A percentile compares a stretch with the other conserved stretches of the same genome.
phyloP scores from a whole-genome alignment of 129 eudicot species.

The Flaveria brownii region DNA sequence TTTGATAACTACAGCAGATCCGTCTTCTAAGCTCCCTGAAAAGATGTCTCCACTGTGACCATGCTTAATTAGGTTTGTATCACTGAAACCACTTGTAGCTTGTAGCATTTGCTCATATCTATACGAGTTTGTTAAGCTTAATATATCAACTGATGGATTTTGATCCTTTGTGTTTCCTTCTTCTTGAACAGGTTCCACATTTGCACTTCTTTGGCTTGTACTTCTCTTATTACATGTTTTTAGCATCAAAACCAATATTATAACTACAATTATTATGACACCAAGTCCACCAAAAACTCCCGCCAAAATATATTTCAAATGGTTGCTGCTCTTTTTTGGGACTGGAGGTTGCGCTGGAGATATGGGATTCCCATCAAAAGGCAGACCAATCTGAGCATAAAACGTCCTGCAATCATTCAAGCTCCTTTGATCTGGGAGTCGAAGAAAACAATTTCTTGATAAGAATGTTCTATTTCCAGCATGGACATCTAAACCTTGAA shows the following conservation, averaged over 20 bases:
- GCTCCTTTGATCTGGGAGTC: conserved; percentile 48
- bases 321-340: conserved; percentile 36
- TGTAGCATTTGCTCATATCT: conserved; percentile 56
- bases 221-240: conserved; percentile 36
- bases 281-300: conserved; percentile 80
- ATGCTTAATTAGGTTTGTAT: conserved; percentile 52
- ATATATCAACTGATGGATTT: conserved; percentile 25
- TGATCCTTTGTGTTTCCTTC: conserved; percentile 34
- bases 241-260: conserved; percentile 32
- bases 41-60: conserved; percentile 81
- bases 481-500: conserved; percentile 47
- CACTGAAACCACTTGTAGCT: conserved; percentile 65
- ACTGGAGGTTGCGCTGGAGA: conserved; percentile 35
- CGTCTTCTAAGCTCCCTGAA: conserved; percentile 59
- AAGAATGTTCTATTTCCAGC: conserved; percentile 7
- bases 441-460: conserved; percentile 51
- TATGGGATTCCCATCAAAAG: conserved; percentile 28
- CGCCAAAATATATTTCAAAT: conserved; percentile 44
- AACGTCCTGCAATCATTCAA: conserved; percentile 49
- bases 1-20: conserved; percentile 54
- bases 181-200: conserved; percentile 50
- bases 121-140: conserved; percentile 44
- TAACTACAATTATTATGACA: conserved; percentile 37
- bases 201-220: conserved; percentile 42
- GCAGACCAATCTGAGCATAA: conserved; percentile 42